Evolutionary conservation across 148 eudicot species (phyloP).

Genomic region (Diospyros kaki): DNA sequence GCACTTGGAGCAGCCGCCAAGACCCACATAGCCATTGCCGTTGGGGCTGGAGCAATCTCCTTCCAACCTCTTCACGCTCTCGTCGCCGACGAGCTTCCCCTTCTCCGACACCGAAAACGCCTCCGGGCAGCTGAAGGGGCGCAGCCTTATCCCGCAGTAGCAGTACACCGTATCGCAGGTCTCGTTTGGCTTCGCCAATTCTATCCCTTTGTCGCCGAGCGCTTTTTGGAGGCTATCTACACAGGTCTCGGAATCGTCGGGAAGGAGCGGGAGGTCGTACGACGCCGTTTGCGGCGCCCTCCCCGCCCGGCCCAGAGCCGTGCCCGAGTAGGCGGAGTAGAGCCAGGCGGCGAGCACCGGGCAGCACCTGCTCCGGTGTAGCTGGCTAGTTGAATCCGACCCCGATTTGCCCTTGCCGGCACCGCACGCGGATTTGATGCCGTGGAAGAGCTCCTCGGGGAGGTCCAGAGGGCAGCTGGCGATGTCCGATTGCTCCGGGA

Average conservation of each 20-base stretch:
- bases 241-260: conserved; percentile 78
- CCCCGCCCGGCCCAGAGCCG: conserved; percentile 28
- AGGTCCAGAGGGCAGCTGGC: conserved; percentile 59
- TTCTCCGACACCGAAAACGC: conserved; percentile 33
- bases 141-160: conserved; percentile 71
- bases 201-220: conserved; percentile 45
- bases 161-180: conserved; percentile 71
- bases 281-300: conserved; percentile 16
- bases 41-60: conserved; percentile 41
- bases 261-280: conserved; percentile 67
- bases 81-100: conserved; percentile 43
- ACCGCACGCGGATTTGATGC: conserved; percentile 47
- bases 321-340: conserved; percentile 61
- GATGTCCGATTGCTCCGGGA: conserved; percentile 68
- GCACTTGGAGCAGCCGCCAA: conserved; percentile 65
- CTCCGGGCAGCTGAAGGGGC: conserved; percentile 53
- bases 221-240: conserved; percentile 46
- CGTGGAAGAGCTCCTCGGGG: conserved; percentile 48
- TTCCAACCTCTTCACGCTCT: conserved; percentile 46
- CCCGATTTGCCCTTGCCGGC: conserved; percentile 1
- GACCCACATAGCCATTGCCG: conserved; percentile 18
- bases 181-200: conserved; percentile 43
- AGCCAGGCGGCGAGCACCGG: conserved; percentile 84
- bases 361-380: conserved; percentile 59
- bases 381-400: conserved; percentile 16